These are phyloP conservation scores for Amanita molliuscula DNA, from an alignment of 768 basidiomycete species.

Conservation along the genomic window DNA sequence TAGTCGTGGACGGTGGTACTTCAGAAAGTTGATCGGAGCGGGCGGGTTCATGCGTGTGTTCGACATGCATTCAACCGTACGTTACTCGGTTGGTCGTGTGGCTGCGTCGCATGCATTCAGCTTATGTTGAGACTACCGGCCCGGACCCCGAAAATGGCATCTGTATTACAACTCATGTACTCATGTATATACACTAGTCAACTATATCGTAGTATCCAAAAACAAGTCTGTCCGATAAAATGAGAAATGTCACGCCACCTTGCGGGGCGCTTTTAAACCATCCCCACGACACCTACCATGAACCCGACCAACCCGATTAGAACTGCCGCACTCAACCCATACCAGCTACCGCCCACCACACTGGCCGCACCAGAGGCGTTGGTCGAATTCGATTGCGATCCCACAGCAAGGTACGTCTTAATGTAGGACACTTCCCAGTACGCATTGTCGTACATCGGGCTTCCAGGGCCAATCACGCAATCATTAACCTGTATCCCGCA, in stretches of 20 bases:
- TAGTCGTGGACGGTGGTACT: slow-evolving; percentile 37
- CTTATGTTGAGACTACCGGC: too few species aligned
- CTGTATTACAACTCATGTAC: too few species aligned
- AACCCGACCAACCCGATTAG: neutral
- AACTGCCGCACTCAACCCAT: neutral
- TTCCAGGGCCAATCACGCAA: slow-evolving; percentile 37
- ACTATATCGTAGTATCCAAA: too few species aligned
- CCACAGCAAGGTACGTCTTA: slow-evolving; percentile 39
- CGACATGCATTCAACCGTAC: too few species aligned
- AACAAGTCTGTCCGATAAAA: too few species aligned
- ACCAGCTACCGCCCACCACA: neutral
- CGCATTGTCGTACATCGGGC: slow-evolving; percentile 35
- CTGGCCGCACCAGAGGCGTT: neutral
- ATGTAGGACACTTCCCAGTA: slow-evolving; percentile 54
- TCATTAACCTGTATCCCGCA: slow-evolving; percentile 18
- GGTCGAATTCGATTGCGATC: slow-evolving; percentile 7
- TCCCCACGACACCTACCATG: slow-evolving; percentile 5
- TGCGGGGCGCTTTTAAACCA: too few species aligned
- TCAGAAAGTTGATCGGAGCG: slow-evolving; percentile 24
- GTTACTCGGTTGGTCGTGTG: too few species aligned
- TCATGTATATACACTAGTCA: too few species aligned
- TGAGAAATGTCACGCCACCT: too few species aligned
- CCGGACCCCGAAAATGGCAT: too few species aligned
- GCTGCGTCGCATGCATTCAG: too few species aligned
- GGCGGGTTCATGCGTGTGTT: too few species aligned